phyloP scores from a whole-genome alignment of 208 protist species.

The Leishmania amazonensis region DNA sequence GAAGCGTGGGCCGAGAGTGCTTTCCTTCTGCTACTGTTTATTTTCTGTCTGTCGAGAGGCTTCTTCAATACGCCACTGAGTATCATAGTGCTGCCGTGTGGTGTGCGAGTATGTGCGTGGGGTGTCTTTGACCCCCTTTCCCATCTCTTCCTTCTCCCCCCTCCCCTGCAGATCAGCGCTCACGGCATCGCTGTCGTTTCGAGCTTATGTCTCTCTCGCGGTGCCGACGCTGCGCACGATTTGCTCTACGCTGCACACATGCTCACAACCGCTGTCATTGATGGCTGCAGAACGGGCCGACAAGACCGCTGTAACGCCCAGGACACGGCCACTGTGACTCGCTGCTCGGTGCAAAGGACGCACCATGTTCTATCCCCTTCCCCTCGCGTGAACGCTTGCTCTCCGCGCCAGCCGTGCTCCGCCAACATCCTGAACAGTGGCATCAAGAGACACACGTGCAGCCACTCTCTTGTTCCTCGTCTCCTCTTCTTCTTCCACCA shows the following conservation, averaged over 20 bases:
- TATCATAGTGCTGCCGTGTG: neutral
- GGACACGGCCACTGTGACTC: neutral
- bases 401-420: neutral
- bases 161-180: neutral
- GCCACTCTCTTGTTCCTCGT: neutral
- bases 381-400: neutral
- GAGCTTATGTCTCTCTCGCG: neutral
- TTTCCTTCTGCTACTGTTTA: neutral
- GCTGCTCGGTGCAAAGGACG: neutral
- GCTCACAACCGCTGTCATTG: constrained; percentile 1
- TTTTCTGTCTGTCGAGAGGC: neutral
- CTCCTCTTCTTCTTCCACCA: neutral
- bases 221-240: neutral
- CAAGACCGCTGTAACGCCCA: neutral
- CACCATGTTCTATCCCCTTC: neutral
- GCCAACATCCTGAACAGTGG: neutral
- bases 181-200: neutral
- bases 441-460: neutral
- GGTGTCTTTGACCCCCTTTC: neutral
- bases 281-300: neutral
- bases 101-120: neutral
- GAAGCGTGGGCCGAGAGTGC: neutral
- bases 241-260: constrained; percentile 5
- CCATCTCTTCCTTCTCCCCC: neutral
- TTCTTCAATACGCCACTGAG: neutral